Percentiles rank a stretch among this genome's conserved stretches.
phyloP scores from a whole-genome alignment of 192 early-diverging fungal species.

The Gamsiella multidivaricata region DNA sequence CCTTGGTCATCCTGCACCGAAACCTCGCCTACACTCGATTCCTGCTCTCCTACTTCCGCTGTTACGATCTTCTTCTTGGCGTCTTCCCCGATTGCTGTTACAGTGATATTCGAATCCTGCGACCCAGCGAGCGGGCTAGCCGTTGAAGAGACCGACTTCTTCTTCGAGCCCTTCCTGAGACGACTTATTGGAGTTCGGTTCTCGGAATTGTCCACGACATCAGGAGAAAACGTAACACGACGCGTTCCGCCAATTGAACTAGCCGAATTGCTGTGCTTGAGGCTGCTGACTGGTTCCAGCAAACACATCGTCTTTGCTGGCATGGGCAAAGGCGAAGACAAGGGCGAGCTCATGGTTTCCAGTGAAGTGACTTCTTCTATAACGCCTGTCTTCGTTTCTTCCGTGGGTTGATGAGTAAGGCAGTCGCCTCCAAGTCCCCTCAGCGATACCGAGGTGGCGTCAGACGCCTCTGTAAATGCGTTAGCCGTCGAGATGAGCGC shows the following conservation, averaged over 20 bases:
- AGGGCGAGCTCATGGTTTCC: slow-evolving; percentile 15
- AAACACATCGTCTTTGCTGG: neutral
- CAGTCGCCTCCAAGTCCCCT: neutral
- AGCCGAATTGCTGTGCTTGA: slow-evolving; percentile 2
- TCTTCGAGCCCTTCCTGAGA: slow-evolving; percentile 6
- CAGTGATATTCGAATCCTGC: neutral
- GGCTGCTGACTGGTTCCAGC: neutral
- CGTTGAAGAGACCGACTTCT: neutral
- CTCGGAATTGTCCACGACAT: slow-evolving; percentile 33
- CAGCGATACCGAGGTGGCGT: neutral
- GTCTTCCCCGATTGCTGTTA: neutral
- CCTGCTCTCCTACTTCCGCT: neutral
- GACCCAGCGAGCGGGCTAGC: neutral
- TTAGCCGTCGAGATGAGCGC: neutral
- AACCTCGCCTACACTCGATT: neutral
- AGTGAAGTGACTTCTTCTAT: neutral
- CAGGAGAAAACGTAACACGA: slow-evolving; percentile 35
- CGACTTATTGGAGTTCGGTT: slow-evolving; percentile 2
- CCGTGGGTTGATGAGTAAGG: neutral
- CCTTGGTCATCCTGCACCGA: slow-evolving; percentile 5
- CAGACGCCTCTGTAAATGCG: neutral
- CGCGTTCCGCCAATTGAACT: slow-evolving; percentile 1
- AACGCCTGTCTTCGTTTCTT: neutral
- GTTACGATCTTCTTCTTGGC: neutral
- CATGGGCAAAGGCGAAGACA: slow-evolving; percentile 19